Evolutionary conservation across 2,329 filamentous ascomycete genomes (phyloP), one percentile per base, ranked within the genome.

Genomic region (Paecilomyces sp.): DNA sequence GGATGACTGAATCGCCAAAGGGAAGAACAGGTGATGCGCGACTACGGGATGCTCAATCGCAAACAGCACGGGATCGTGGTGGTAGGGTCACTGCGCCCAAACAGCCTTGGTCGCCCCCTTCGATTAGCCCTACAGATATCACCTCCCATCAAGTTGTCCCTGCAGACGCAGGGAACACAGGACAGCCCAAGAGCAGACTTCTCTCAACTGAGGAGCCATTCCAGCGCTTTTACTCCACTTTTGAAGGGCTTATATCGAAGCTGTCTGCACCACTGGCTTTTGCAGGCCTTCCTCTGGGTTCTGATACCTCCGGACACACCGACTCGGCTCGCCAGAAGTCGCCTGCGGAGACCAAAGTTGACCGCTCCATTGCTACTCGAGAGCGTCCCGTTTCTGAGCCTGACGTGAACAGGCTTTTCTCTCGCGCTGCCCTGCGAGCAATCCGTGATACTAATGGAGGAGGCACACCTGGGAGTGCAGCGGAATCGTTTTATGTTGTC

Each of bases 211-310:
- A 96, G 33, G 92, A 93, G 59, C 88, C 90, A 5, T 99, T 97
- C 71, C 85, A 90, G 6, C 86, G 87, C 58, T 99, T 97, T 76
- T 99, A 97, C 76, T 92, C 84, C 60, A 92, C 91, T 1, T 96
- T 97, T 68, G 92, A 92, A 58, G 91, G 85, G 58, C 84, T 97
- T 55, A 90, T 97, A 70, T 94, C 91, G 62, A 89, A 88, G 66
- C 85, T 97, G 12, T 95, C 93, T 0, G 92, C 92, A 0, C 92
- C 92, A 1, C 80, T 99, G 31, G 93, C 92, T 3, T 99, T 97
- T 77, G 91, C 94, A 3, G 93, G 93, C 0, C 83, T 99, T 8
- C 94, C 94, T 0, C 81, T 99, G 4, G 84, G 85, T 30, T 71
- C 71, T 31, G 80, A 83, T 57, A 75, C 77, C 33, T 56, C 69